phyloP scores from a whole-genome alignment of 495 filamentous ascomycete genomes.

The Neurospora sp. region DNA sequence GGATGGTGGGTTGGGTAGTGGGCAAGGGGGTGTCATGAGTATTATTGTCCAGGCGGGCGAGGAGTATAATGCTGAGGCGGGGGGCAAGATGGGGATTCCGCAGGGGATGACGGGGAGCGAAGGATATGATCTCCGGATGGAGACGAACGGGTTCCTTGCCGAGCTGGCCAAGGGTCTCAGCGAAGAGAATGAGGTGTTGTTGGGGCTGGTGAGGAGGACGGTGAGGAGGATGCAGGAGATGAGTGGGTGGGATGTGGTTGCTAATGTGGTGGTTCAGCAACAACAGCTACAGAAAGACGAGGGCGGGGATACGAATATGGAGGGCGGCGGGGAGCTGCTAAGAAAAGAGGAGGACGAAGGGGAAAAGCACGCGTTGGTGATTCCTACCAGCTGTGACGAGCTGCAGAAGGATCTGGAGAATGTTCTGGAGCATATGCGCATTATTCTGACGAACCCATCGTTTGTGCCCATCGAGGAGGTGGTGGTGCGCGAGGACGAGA shows the following conservation, averaged over 20 bases:
- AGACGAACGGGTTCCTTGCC: slow-evolving; percentile 88
- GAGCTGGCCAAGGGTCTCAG: slow-evolving; percentile 78
- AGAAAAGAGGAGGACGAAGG: slow-evolving; percentile 10
- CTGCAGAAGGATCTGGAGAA: slow-evolving; percentile 61
- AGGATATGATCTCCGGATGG: slow-evolving; percentile 65
- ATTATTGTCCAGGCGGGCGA: slow-evolving; percentile 34
- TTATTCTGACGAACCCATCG: slow-evolving; percentile 81
- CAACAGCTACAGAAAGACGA: slow-evolving; percentile 12
- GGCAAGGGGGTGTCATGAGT: slow-evolving; percentile 39
- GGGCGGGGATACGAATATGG: slow-evolving; percentile 30
- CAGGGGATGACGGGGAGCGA: slow-evolving; percentile 39
- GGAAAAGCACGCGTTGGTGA: slow-evolving; percentile 31
- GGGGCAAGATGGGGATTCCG: slow-evolving; percentile 16
- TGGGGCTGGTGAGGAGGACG: slow-evolving; percentile 60
- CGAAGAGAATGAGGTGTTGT: slow-evolving; percentile 85
- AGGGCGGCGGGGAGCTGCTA: slow-evolving; percentile 5
- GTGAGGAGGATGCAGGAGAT: slow-evolving; percentile 64
- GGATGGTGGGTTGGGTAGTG: not conserved
- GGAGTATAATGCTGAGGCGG: not conserved
- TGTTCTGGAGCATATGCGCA: slow-evolving; percentile 69
- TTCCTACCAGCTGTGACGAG: slow-evolving; percentile 57
- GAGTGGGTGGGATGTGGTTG: slow-evolving; percentile 48
- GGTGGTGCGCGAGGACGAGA: slow-evolving; percentile 81
- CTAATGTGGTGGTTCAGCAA: not conserved
- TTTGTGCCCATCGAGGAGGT: slow-evolving; percentile 96